phyloP scores from a whole-genome alignment of 176 grass and related monocot species.

The Eragrostis nindensis region DNA sequence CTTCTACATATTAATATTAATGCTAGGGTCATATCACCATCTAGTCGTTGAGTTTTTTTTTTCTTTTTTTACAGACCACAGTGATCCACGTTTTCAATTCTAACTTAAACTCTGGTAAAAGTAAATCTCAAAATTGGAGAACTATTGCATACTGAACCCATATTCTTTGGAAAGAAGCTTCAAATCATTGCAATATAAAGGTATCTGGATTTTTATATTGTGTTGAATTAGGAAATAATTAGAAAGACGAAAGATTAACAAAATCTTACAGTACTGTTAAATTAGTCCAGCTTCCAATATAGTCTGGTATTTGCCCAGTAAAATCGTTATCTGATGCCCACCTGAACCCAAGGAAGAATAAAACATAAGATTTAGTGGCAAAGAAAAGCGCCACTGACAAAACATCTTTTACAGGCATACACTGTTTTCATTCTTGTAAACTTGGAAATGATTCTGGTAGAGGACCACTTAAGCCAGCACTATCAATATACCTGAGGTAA shows the following conservation, averaged over 20 bases:
- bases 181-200: neutral
- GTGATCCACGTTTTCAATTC: neutral
- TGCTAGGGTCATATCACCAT: neutral
- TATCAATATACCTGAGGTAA: slow-evolving; percentile 68
- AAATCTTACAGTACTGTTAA: slow-evolving; percentile 57
- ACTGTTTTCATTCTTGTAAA: slow-evolving; percentile 50
- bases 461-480: slow-evolving; percentile 64
- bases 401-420: slow-evolving; percentile 37
- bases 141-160: neutral
- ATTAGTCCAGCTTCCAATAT: slow-evolving; percentile 58
- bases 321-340: slow-evolving; percentile 75
- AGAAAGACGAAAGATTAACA: neutral
- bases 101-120: neutral
- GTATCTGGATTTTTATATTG: neutral
- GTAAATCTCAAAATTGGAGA: neutral
- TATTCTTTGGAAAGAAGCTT: neutral
- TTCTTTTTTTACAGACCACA: neutral
- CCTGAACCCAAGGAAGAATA: slow-evolving; percentile 37
- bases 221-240: neutral
- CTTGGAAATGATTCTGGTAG: slow-evolving; percentile 62
- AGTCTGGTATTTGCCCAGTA: slow-evolving; percentile 73
- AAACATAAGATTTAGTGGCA: slow-evolving; percentile 14
- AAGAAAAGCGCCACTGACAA: neutral
- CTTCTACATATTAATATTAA: neutral
- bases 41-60: neutral